Evolutionary conservation across 768 basidiomycete genomes (phyloP), one percentile per base, ranked within the genome.

Genomic region (Suillus spraguei): DNA sequence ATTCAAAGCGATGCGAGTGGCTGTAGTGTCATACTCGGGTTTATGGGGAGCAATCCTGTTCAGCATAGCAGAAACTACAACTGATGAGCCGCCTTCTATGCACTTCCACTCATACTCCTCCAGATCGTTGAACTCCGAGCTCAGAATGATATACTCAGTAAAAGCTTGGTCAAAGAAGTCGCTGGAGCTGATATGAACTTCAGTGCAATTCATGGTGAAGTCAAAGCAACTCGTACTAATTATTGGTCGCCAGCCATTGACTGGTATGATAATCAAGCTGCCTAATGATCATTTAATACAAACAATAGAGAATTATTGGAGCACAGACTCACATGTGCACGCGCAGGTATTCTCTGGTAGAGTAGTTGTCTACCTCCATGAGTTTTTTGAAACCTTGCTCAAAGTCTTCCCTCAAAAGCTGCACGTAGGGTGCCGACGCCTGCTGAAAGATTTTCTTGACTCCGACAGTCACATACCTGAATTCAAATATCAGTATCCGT

Each of bases 261-360:
- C 39, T 20, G 11, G 56, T 58, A 32, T 58, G 7, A 58, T 58
- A 58, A 41, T 58, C 56, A 41, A 58, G 56, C 6, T 41, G 24
- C 56, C 56, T 58, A 20, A 32, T 20, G 39, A 20, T 24, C 38
- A 28, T 28, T 41, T 1, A 58, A 41, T 11, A 41, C 17, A 32
- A 20, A 58, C 10, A 1, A 41, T 41, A 5, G 56, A 28, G 6
- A 20, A 28, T 28, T 41, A 20, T 39, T 2, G 24, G 24, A 32
- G 6, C 28, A 41, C 11, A 1, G 17, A 41, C 56, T 41, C 17
- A 58, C 56, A 58, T 58, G 17, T 41, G 28, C 11, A 20, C 39
- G 24, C 38, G 56, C 24, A 41, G 20, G 17, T 58, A 58, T 58
- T 58, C 56, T 4, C 39, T 41, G 17, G 41, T 41, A 4, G 56